Base-by-base conservation (phyloP, 768 basidiomycete genomes). In the Hericium erinaceus region DNA sequence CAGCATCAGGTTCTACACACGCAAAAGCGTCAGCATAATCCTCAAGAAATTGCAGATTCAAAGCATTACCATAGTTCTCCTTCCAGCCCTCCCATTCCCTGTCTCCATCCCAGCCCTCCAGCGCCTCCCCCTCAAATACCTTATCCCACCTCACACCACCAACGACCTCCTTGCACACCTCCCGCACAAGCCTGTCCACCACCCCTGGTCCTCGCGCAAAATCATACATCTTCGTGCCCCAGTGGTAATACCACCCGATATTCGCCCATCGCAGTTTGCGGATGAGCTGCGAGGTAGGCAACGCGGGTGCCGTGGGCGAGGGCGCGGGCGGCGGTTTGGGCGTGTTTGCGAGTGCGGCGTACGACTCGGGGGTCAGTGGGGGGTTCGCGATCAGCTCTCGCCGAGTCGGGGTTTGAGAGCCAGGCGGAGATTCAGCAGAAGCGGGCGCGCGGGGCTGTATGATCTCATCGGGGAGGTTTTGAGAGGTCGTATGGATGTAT, bases 221-320 rank as follows among this genome's bases (percentile, higher is more conserved):
- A 66, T 97, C 92, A 67, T 99, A 99, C 58, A 89, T 85, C 66
- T 98, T 99, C 28, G 84, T 89, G 2, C 91, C 89, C 95, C 95
- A 98, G 73, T 98, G 92, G 70, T 99, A 99, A 54, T 81, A 90
- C 84, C 89, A 90, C 10, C 95, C 95, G 52, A 99, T 87, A 65
- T 95, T 98, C 1, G 92, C 88, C 95, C 95, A 99, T 51, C 95
- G 80, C 51, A 99, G 69, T 68, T 90, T 94, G 5, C 75, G 76
- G 15, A 95, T 64, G 13, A 98, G 78, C 26, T 78, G 72, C 0
- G 80, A 80, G 2, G 81, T 73, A 2, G 70, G 68, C 8, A 74
- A 67, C 1, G 85, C 77, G 11, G 71, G 75, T 3, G 80, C 74
- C 2, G 82, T 82, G 2, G 75, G 67, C 3, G 91, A 90, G 9